These are phyloP conservation scores for Terfezia boudieri DNA, from an alignment of 495 filamentous ascomycete species.

Conservation along the genomic window DNA sequence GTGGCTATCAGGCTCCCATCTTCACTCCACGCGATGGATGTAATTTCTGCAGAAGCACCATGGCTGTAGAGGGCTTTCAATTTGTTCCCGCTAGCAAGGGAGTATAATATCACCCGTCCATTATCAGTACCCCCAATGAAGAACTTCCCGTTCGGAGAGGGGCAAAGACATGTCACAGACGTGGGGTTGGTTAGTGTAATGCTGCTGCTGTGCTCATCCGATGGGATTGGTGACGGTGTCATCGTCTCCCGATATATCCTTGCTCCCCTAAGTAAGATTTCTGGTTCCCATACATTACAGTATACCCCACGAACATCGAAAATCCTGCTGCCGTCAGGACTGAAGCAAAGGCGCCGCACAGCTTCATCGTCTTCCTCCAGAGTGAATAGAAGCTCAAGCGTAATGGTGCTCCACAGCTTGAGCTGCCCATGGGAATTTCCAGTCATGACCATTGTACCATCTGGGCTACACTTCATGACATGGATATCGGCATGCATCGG, in stretches of 20 bases:
- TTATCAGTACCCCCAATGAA: constrained; percentile 3
- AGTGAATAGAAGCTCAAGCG: constrained; percentile 8
- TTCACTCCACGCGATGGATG: constrained; percentile 3
- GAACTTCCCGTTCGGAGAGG: neutral
- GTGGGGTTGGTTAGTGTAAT: neutral
- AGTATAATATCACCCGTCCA: constrained; percentile 3
- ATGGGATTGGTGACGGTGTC: neutral
- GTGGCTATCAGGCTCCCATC: constrained; percentile 3
- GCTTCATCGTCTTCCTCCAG: constrained; percentile 3
- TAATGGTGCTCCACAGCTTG: constrained; percentile 10
- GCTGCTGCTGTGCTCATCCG: neutral
- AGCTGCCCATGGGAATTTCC: constrained; percentile 11
- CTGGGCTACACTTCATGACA: constrained; percentile 6
- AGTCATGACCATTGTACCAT: constrained; percentile 12
- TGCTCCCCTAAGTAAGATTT: constrained; percentile 5
- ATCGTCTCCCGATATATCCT: constrained; percentile 5
- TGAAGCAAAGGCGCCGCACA: constrained; percentile 8
- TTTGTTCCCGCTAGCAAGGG: neutral
- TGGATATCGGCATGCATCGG: constrained; percentile 2
- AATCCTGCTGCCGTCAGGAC: constrained; percentile 11
- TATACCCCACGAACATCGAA: constrained; percentile 12
- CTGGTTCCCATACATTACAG: constrained; percentile 17
- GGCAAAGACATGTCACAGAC: neutral
- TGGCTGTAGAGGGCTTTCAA: constrained; percentile 2
- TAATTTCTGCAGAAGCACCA: constrained; percentile 1